Conservation (phyloP, 192 early-diverging fungal genomes). For the Coemansia sp. region DNA sequence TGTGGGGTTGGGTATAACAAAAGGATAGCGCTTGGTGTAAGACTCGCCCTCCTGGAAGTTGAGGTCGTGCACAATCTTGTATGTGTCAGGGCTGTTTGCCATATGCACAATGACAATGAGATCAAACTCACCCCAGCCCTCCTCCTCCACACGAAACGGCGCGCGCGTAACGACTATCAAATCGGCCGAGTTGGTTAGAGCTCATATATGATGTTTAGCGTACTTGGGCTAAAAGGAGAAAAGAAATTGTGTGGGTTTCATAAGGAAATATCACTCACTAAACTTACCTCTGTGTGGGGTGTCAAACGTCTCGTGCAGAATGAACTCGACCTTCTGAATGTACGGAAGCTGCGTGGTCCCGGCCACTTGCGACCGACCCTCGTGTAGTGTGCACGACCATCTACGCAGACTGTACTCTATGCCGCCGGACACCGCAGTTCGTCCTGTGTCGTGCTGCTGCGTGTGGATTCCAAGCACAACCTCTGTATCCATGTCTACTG, state of each 20-base stretch:
- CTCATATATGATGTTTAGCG: neutral
- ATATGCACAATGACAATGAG: constrained; percentile 44
- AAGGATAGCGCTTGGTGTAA: constrained; percentile 25
- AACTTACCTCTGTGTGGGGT: constrained; percentile 45
- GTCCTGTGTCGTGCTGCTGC: constrained; percentile 30
- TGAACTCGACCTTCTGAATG: constrained; percentile 48
- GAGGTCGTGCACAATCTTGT: constrained; percentile 49
- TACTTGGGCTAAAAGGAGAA: neutral
- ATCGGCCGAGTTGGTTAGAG: neutral
- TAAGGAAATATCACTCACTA: neutral
- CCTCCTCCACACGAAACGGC: constrained; percentile 46
- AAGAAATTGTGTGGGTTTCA: too few relatives aligned
- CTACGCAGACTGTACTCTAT: constrained; percentile 40
- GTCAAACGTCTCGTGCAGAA: constrained; percentile 48
- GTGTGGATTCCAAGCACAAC: constrained; percentile 39
- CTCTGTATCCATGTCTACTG: constrained; percentile 14
- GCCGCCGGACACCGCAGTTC: constrained; percentile 19
- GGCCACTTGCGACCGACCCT: constrained; percentile 30
- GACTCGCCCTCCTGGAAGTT: constrained; percentile 46
- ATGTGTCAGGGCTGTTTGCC: constrained; percentile 23
- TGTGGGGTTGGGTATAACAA: constrained; percentile 29
- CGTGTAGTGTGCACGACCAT: constrained; percentile 48
- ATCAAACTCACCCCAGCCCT: constrained; percentile 58
- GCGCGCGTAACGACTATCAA: constrained; percentile 30
- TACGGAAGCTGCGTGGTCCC: constrained; percentile 37